Evolutionary conservation across 306 rosid genomes (phyloP).

Genomic region (Prunus padus): DNA sequence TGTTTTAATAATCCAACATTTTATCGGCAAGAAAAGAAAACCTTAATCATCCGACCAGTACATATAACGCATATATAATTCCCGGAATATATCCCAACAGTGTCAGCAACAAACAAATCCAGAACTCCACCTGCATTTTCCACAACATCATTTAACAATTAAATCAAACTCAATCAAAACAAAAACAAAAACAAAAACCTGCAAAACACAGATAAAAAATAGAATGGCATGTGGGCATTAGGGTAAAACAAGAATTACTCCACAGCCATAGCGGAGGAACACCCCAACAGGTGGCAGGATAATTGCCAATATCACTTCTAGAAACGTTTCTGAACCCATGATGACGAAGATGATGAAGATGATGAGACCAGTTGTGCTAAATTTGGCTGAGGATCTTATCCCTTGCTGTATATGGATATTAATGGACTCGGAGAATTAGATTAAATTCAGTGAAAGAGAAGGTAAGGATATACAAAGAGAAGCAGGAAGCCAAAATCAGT

Average conservation of each 20-base stretch:
- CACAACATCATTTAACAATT: neutral
- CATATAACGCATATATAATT: conserved; percentile 63
- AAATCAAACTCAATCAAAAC: neutral
- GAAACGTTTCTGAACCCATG: conserved; percentile 66
- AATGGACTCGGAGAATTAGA: too few species aligned
- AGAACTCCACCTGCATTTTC: conserved; percentile 63
- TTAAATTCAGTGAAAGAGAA: neutral
- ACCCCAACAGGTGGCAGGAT: conserved; percentile 72
- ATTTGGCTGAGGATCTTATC: neutral
- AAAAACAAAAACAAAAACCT: neutral
- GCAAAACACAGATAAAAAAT: too few species aligned
- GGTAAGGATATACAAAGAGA: neutral
- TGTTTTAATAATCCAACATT: too few species aligned
- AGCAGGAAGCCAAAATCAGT: neutral
- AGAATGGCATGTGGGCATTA: neutral
- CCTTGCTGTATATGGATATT: too few species aligned
- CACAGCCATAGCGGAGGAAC: conserved; percentile 68
- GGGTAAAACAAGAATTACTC: conserved; percentile 25
- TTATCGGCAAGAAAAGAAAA: too few species aligned
- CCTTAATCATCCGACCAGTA: conserved; percentile 44
- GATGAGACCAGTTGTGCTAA: neutral
- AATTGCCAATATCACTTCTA: conserved; percentile 59
- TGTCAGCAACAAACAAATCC: conserved; percentile 60
- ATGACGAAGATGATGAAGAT: neutral
- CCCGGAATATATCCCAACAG: conserved; percentile 68